Evolutionary conservation across 208 protist species (phyloP), one percentile per base, ranked within the genome.

Genomic region (Leishmania braziliensis): DNA sequence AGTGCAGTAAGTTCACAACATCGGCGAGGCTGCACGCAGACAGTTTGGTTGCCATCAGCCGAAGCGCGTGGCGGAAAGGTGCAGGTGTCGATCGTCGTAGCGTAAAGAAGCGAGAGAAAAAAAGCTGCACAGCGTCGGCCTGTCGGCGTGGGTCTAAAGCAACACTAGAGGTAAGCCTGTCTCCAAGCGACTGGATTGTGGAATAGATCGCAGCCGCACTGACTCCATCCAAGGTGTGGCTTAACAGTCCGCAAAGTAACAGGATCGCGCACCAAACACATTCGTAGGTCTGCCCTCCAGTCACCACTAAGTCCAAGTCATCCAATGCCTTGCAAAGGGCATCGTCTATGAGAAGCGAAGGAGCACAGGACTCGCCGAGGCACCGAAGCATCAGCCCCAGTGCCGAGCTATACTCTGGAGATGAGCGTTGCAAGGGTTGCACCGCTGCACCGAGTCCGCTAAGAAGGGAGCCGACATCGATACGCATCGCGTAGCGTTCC

Each of bases 391-490:
- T 65, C 10, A 86, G 78, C 43, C 73, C 56, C n/a, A 86, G 60
- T 8, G 63, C 78, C 1, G 65, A 79, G 36, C 80, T 63, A 62
- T 70, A 86, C 73, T 82, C 82, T n/a, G 60, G 29, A 4, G 78
- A 70, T 0, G 54, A 62, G n/a, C 75, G 54, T 39, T 69, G 63
- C 56, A 56, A 48, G 29, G 75, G 48, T 33, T 78, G 51, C 46
- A 75, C 71, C 29, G 63, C 77, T 66, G 78, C 73, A 20, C 69
- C 50, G 18, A 81, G 48, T 6, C 66, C 66, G 56, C 66, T 78
- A 46, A 87, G 53, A 54, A 92, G 72, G 10, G 69, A 56, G 39
- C 86, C 74, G 12, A 87, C 85, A 76, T 87, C 71, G 10, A 88
- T 65, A 60, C 81, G 71, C 39, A 91, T 71, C 18, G 79, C 75